Conservation (phyloP, 257 asterid genomes). For the Mitragyna speciosa region DNA sequence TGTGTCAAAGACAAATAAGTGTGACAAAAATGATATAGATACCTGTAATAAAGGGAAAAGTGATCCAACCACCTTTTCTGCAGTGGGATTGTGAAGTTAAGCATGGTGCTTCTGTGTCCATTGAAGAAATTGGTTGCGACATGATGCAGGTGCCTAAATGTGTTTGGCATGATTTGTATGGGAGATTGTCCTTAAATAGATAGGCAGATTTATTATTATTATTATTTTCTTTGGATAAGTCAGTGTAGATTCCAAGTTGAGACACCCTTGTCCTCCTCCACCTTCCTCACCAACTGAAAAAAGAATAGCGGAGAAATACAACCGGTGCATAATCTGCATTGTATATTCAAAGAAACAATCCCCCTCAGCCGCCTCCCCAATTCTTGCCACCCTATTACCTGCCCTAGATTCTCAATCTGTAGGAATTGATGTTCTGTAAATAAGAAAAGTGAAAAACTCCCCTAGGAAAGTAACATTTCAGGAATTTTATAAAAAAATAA, state of each 20-base stretch:
- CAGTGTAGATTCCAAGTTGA: not conserved
- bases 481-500: too few relatives aligned
- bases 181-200: not conserved
- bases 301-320: not conserved
- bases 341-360: not conserved
- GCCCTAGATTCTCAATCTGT: too few relatives aligned
- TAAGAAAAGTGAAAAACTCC: too few relatives aligned
- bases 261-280: not conserved
- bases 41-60: slow-evolving; percentile 54
- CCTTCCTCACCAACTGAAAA: not conserved
- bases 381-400: too few relatives aligned
- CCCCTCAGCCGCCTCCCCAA: not conserved
- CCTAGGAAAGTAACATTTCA: too few relatives aligned
- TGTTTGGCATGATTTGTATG: not conserved
- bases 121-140: not conserved
- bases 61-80: slow-evolving; percentile 42
- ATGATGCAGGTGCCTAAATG: not conserved
- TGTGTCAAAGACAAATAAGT: not conserved
- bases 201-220: not conserved
- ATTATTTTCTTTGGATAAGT: too few relatives aligned
- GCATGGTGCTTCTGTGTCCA: not conserved
- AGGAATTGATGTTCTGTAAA: too few relatives aligned
- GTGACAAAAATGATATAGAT: not conserved
- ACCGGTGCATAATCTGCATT: not conserved
- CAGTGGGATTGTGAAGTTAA: not conserved